Evolutionary conservation across 2,329 filamentous ascomycete species (phyloP), one percentile per base, ranked within the genome.

Genomic region (Cladosporium phlei): DNA sequence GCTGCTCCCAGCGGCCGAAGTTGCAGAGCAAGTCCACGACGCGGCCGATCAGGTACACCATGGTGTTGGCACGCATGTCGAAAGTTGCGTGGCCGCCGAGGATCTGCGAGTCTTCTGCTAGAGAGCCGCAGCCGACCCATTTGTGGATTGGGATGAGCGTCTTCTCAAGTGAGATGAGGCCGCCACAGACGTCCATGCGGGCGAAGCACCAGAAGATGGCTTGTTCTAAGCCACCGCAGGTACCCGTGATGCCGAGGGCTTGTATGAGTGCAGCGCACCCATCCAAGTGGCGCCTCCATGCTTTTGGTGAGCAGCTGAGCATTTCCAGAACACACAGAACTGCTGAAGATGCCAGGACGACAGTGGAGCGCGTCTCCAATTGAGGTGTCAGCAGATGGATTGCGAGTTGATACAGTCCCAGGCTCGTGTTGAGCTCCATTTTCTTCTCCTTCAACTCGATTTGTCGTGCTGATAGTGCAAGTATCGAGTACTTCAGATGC

Each of bases 1-100:
- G 48, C 38, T 60, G 57, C 38, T 60, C 57, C 59, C 59, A 61
- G 34, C 56, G 56, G 4, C 58, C 59, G 8, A 56, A 59, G 4
- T 50, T 53, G 47, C 58, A 60, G 9, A 65, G 56, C 1, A 65
- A 46, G 10, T 65, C 60, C 4, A 66, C 55, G 2, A 71, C 70
- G 47, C 69, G 70, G 3, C 77, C 72, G 40, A 70, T 74, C 1
- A 82, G 67, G 52, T 76, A 82, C 2, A 82, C 77, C 6, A 77
- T 70, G 52, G 77, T 77, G 53, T 81, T 81, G 24, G 78, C 78
- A 51, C 79, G 72, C 69, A 76, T 78, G 52, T 82, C 78, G 67
- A 46, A 73, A 53, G 33, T 59, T 14, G 40, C 45, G 27, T 53
- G 44, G 16, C 66, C 61, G 16, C 66, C 55, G 7, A 65, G 60